Evolutionary conservation across 805 yeast genomes (phyloP).

Genomic region (Wickerhamomyces queroliae): DNA sequence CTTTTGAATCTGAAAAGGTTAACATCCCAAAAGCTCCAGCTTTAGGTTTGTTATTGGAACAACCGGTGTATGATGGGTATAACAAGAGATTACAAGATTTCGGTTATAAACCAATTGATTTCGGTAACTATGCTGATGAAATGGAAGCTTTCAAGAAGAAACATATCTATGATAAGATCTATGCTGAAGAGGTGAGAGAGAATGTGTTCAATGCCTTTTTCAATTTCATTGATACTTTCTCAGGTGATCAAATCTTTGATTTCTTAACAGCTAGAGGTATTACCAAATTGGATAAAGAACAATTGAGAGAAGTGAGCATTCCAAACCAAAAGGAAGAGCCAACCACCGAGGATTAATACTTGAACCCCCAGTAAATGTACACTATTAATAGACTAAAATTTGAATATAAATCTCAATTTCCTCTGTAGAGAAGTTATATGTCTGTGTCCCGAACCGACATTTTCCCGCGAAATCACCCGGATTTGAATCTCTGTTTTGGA

Average conservation of each 20-base stretch:
- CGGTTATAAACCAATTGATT: conserved; percentile 74
- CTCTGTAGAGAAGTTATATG: not conserved
- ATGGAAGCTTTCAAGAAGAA: conserved; percentile 86
- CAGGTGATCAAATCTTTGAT: conserved; percentile 46
- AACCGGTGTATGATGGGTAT: conserved; percentile 86
- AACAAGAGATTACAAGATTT: conserved; percentile 64
- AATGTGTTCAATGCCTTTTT: conserved; percentile 88
- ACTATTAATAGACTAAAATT: not conserved
- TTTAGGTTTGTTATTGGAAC: conserved; percentile 81
- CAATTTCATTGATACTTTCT: conserved; percentile 80
- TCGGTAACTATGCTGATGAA: conserved; percentile 55
- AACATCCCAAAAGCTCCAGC: conserved; percentile 98
- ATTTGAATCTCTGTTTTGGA: too few relatives aligned
- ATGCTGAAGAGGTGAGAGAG: conserved; percentile 82
- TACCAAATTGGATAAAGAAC: conserved; percentile 16
- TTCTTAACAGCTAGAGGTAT: conserved; percentile 37
- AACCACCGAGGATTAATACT: conserved; percentile 2
- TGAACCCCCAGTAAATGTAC: not conserved
- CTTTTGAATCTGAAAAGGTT: conserved; percentile 68
- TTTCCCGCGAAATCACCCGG: too few relatives aligned
- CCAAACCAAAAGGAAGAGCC: conserved; percentile 17
- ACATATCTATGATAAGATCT: conserved; percentile 87
- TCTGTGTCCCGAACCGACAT: not conserved
- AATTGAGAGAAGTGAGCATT: conserved; percentile 14
- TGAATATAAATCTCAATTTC: not conserved